Evolutionary conservation across 805 yeast genomes (phyloP).

Genomic region (Suhomyces kilbournensis): DNA sequence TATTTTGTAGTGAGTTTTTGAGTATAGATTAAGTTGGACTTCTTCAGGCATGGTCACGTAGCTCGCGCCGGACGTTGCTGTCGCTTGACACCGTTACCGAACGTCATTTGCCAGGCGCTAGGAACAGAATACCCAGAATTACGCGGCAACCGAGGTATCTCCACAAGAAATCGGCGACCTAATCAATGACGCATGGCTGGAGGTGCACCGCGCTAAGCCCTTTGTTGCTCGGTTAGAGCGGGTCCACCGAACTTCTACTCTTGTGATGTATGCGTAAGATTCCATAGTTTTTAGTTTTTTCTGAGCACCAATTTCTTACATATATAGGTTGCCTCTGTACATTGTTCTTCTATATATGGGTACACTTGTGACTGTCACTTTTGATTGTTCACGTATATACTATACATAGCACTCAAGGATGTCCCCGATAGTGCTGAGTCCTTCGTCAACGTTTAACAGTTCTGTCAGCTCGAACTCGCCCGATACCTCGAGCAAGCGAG

Average conservation of each 20-base stretch:
- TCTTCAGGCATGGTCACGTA: background rate
- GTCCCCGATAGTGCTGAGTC: background rate
- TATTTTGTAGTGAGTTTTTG: too few species aligned
- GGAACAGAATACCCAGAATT: too few species aligned
- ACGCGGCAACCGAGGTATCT: too few species aligned
- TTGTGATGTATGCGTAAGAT: background rate
- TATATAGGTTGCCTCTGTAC: too few species aligned
- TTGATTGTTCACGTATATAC: too few species aligned
- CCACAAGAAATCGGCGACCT: too few species aligned
- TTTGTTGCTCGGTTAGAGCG: background rate
- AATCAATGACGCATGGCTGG: background rate
- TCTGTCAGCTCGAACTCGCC: background rate
- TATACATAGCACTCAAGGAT: background rate
- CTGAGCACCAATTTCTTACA: background rate
- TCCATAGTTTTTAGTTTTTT: background rate
- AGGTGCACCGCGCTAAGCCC: background rate
- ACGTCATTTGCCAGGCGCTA: too few species aligned
- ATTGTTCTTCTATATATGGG: background rate
- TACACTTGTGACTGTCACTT: too few species aligned
- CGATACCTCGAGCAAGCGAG: constrained; percentile 4
- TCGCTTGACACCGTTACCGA: background rate
- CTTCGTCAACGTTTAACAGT: background rate
- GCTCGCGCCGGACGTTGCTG: background rate
- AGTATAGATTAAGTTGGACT: too few species aligned
- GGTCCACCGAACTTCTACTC: background rate